Conservation (phyloP, 495 filamentous ascomycete genomes). For the Penicillium samsonianum region DNA sequence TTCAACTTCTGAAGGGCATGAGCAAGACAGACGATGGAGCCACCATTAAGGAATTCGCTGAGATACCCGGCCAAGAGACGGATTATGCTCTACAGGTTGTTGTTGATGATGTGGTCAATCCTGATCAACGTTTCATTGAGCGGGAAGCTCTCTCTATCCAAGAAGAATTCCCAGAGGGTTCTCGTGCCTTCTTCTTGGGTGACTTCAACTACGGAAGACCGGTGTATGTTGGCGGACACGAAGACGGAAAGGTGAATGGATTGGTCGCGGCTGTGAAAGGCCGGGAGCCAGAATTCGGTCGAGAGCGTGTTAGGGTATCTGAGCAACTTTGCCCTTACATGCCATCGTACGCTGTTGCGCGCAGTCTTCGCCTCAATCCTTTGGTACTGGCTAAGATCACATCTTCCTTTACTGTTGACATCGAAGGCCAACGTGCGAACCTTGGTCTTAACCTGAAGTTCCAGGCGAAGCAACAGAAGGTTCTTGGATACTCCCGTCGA, state of each 20-base stretch:
- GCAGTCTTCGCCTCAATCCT: slow-evolving; percentile 75
- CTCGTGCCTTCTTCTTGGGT: slow-evolving; percentile 91
- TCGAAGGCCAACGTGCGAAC: slow-evolving; percentile 77
- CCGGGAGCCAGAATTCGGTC: slow-evolving; percentile 80
- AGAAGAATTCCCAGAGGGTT: slow-evolving; percentile 83
- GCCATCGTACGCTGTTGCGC: slow-evolving; percentile 84
- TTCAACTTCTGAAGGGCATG: slow-evolving; percentile 89
- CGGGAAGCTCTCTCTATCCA: slow-evolving; percentile 79
- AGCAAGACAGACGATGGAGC: slow-evolving; percentile 88
- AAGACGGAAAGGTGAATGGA: slow-evolving; percentile 70
- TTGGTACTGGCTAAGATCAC: slow-evolving; percentile 94
- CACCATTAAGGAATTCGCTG: slow-evolving; percentile 88
- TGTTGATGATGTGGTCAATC: slow-evolving; percentile 86
- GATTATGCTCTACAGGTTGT: slow-evolving; percentile 89
- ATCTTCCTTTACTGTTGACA: slow-evolving; percentile 81
- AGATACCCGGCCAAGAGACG: slow-evolving; percentile 84
- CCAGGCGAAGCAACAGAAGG: slow-evolving; percentile 91
- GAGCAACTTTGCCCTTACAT: slow-evolving; percentile 71
- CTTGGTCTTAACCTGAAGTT: slow-evolving; percentile 96
- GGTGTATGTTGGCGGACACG: slow-evolving; percentile 76
- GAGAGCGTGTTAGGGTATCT: slow-evolving; percentile 64
- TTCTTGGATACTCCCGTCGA: slow-evolving; percentile 90
- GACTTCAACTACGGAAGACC: slow-evolving; percentile 93
- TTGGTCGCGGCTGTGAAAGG: slow-evolving; percentile 66
- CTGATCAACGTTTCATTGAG: slow-evolving; percentile 92